A percentile compares a stretch with the other conserved stretches of the same genome.
These are phyloP conservation scores for Penicillium herquei DNA, from an alignment of 495 filamentous ascomycete species.

Conservation along the genomic window DNA sequence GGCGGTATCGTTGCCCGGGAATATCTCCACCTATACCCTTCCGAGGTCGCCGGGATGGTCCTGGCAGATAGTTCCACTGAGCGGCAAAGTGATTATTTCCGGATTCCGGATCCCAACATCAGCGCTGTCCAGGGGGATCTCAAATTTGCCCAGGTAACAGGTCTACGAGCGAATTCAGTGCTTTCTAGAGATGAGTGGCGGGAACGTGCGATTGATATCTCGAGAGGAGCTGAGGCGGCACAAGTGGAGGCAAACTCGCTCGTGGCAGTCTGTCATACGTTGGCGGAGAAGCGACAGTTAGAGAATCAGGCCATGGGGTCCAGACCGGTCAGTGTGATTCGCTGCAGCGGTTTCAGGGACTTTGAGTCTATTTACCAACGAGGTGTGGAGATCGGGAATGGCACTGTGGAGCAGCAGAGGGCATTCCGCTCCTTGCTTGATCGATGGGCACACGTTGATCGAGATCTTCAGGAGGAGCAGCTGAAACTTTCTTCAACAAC, in stretches of 20 bases:
- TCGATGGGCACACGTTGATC: slow-evolving; percentile 35
- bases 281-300: slow-evolving; percentile 35
- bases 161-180: slow-evolving; percentile 22
- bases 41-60: slow-evolving; percentile 38
- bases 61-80: slow-evolving; percentile 40
- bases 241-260: slow-evolving; percentile 19
- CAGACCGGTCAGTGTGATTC: slow-evolving; percentile 39
- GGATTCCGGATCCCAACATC: slow-evolving; percentile 31
- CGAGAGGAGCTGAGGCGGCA: slow-evolving; percentile 18
- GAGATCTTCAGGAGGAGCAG: slow-evolving; percentile 45
- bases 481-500: slow-evolving; percentile 35
- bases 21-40: slow-evolving; percentile 36
- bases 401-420: slow-evolving; percentile 26
- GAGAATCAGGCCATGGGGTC: slow-evolving; percentile 25
- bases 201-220: slow-evolving; percentile 32
- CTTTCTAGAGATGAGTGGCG: slow-evolving; percentile 38
- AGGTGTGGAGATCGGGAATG: slow-evolving; percentile 35
- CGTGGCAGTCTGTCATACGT: slow-evolving; percentile 22
- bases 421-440: slow-evolving; percentile 33
- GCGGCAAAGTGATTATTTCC: slow-evolving; percentile 30
- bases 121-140: slow-evolving; percentile 30
- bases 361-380: slow-evolving; percentile 32
- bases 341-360: slow-evolving; percentile 30
- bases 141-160: slow-evolving; percentile 31
- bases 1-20: slow-evolving; percentile 51